phyloP scores from a whole-genome alignment of 2,329 filamentous ascomycete genomes.

The Celoporthe dispersa region DNA sequence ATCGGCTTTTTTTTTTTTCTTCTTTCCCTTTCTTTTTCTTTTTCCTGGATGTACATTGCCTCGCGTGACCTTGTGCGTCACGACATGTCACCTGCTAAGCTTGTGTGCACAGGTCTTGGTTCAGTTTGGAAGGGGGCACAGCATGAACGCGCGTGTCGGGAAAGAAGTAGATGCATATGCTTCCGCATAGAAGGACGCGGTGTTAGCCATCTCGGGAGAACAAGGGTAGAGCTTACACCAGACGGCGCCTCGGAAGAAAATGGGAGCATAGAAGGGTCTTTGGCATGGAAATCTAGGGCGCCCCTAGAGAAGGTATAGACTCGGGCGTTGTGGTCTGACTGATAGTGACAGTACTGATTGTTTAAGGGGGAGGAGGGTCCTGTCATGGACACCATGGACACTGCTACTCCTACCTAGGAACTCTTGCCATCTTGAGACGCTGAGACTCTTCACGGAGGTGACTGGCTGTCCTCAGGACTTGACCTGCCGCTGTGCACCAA shows the following conservation, averaged over 20 bases:
- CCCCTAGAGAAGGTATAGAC: not conserved
- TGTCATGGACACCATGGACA: not conserved
- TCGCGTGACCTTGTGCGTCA: conserved; percentile 20
- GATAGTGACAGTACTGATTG: not conserved
- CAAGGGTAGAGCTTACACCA: not conserved
- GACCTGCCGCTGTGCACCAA: not conserved
- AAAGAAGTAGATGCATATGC: conserved; percentile 22
- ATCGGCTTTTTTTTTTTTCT: not conserved
- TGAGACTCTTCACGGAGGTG: not conserved
- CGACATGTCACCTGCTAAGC: conserved; percentile 12
- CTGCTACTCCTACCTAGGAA: not conserved
- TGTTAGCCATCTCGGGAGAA: not conserved
- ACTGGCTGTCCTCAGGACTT: not conserved
- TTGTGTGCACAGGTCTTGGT: not conserved
- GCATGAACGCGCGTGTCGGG: conserved; percentile 26
- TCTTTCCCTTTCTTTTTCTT: too few relatives aligned
- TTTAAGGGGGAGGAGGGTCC: not conserved
- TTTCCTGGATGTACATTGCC: not conserved
- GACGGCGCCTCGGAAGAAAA: conserved; percentile 22
- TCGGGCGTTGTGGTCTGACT: not conserved
- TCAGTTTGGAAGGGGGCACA: conserved; percentile 17
- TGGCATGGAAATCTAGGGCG: not conserved
- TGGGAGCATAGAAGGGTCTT: conserved; percentile 11
- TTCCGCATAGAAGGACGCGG: conserved; percentile 19
- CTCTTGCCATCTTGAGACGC: not conserved